Evolutionary conservation across 2,329 filamentous ascomycete genomes (phyloP).

Genomic region (Xylariaceae sp.): DNA sequence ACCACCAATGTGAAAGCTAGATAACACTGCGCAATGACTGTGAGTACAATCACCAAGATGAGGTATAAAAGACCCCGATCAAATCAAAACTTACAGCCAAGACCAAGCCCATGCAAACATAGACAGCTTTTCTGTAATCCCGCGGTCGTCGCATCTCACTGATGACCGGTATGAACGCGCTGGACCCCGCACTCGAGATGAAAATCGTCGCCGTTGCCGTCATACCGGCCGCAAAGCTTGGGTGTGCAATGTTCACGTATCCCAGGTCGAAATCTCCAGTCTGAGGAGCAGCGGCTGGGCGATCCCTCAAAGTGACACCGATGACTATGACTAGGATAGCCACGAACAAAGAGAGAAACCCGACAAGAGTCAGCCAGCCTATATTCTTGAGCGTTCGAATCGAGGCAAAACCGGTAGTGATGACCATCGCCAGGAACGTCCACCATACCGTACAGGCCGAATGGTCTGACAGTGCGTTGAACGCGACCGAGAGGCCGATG

Average conservation of each 20-base stretch:
- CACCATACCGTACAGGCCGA: slow-evolving; percentile 54
- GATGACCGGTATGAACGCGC: slow-evolving; percentile 60
- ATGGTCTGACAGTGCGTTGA: slow-evolving; percentile 57
- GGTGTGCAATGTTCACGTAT: slow-evolving; percentile 50
- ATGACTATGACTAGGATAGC: slow-evolving; percentile 56
- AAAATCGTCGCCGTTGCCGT: slow-evolving; percentile 56
- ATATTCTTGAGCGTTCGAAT: slow-evolving; percentile 54
- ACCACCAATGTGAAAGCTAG: slow-evolving; percentile 55
- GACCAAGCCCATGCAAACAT: slow-evolving; percentile 54
- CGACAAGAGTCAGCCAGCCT: slow-evolving; percentile 34
- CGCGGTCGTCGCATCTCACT: slow-evolving; percentile 58
- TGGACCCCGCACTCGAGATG: slow-evolving; percentile 53
- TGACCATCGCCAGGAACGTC: slow-evolving; percentile 45
- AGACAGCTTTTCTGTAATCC: slow-evolving; percentile 57
- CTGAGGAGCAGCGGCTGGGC: slow-evolving; percentile 57
- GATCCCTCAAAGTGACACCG: slow-evolving; percentile 51
- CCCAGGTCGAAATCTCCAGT: slow-evolving; percentile 56
- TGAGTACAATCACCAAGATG: too few relatives aligned
- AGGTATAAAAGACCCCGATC: too few relatives aligned
- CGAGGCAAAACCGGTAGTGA: slow-evolving; percentile 41
- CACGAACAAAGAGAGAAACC: slow-evolving; percentile 43
- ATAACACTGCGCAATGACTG: slow-evolving; percentile 45
- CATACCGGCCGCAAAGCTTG: slow-evolving; percentile 55
- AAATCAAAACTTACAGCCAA: slow-evolving; percentile 28
- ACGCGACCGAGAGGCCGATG: slow-evolving; percentile 52